Evolutionary conservation across 1,284 basidiomycete genomes (phyloP).

Genomic region (Athelia sp.): DNA sequence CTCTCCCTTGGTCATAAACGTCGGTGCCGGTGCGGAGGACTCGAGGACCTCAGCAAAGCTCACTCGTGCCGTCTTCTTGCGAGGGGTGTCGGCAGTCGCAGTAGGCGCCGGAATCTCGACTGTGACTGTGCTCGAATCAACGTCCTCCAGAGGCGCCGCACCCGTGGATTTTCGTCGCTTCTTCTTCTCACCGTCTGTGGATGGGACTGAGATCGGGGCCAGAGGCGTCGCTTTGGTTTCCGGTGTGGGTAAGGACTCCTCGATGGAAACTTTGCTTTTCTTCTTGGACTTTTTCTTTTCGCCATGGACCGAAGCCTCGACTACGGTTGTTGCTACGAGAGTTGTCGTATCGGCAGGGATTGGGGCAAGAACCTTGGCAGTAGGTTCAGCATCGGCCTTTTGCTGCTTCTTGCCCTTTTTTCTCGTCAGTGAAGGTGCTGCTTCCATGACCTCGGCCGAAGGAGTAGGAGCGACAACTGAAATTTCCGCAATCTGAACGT

Average conservation of each 20-base stretch:
- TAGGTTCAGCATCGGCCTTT: neutral
- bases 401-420: neutral
- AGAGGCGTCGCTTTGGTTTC: too few relatives aligned
- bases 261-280: too few relatives aligned
- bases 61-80: conserved; percentile 1
- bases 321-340: neutral
- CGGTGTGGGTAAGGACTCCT: neutral
- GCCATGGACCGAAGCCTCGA: neutral
- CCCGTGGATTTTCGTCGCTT: neutral
- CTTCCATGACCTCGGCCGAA: too few relatives aligned
- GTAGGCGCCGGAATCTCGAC: neutral
- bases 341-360: neutral
- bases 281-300: too few relatives aligned
- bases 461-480: too few relatives aligned
- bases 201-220: too few relatives aligned
- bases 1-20: conserved; percentile 28
- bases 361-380: neutral
- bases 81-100: neutral
- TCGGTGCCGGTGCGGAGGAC: conserved; percentile 7
- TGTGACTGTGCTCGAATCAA: neutral
- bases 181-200: neutral
- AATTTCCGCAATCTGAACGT: too few relatives aligned
- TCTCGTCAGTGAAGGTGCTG: too few relatives aligned
- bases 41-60: conserved; percentile 2
- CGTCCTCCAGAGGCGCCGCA: neutral